Evolutionary conservation across 2,329 filamentous ascomycete species (phyloP), one percentile per base, ranked within the genome.

Genomic region (Sporothrix curviconia): DNA sequence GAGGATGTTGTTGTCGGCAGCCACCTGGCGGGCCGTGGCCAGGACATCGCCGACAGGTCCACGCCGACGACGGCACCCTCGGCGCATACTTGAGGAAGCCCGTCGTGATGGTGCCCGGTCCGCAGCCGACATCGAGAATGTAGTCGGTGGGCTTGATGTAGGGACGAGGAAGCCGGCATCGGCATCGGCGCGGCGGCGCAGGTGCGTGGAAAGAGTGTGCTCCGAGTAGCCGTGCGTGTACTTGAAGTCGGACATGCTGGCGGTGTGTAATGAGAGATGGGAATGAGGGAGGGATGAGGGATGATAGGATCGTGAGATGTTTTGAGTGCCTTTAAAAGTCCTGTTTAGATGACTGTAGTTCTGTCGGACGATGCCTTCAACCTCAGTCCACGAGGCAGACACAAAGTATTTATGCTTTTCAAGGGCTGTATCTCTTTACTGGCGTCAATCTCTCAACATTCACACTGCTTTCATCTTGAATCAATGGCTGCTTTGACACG

Each of bases 51-150:
- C 0, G 70, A 70, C 3, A 69, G 62, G 53, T 78, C 75, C 25
- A 77, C 52, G 30, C 74, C 75, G 7, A 69, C 67, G 1, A 76
- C 66, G 7, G 64, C 60, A n/a, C 76, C 76, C 6, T 46, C 3
- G 69, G 68, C 2, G 73, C 73, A 58, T 71, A 68, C 34, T 68
- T 67, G 43, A 71, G 71, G 40, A 80, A 65, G 7, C 71, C 74
- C 0, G 68, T 67, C 4, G 76, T 75, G 63, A 80, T 79, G 30
- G 74, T 77, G 2, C 76, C 77, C 0, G 77, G 74, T 0, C 77
- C 77, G 64, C 76, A 77, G 54, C 76, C 76, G 32, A 78, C 68
- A 60, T 79, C 76, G 54, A 79, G 72, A 46, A 79, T 68, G 19
- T 59, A 63, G 67, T 73, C 69, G 7, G 65, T 64, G 0, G 67